Conservation (phyloP, 2,329 filamentous ascomycete species). For the Davidsoniella virescens region DNA sequence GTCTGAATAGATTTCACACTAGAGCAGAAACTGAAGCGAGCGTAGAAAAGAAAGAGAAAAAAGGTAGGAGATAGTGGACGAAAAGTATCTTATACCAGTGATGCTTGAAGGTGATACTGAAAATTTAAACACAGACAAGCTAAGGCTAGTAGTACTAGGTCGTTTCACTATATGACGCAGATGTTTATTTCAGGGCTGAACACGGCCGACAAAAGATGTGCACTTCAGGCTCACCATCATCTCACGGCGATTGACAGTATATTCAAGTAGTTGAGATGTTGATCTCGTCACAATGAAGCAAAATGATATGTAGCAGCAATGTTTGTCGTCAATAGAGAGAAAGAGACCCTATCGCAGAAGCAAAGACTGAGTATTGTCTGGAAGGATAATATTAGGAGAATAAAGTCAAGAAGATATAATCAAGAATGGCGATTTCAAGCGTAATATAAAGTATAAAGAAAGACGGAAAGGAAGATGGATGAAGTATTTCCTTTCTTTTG, state of each 20-base stretch:
- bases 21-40: no score
- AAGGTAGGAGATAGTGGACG: background rate
- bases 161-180: no score
- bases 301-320: background rate
- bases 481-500: background rate
- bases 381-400: background rate
- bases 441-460: background rate
- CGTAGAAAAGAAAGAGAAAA: background rate
- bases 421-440: background rate
- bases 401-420: no score
- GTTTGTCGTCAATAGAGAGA: background rate
- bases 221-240: constrained; percentile 10
- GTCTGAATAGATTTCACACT: no score
- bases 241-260: background rate
- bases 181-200: constrained; percentile 7
- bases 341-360: background rate
- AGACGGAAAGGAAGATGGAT: background rate
- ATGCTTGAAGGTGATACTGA: no score
- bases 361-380: background rate
- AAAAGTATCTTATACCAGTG: no score
- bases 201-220: constrained; percentile 9
- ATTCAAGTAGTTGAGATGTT: no score
- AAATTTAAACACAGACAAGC: no score
- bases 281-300: background rate
- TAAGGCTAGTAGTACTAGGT: no score